Percentiles rank a stretch among this genome's conserved stretches.
Evolutionary conservation across 495 filamentous ascomycete species (phyloP).

Genomic region (Aspergillus conjunctus): DNA sequence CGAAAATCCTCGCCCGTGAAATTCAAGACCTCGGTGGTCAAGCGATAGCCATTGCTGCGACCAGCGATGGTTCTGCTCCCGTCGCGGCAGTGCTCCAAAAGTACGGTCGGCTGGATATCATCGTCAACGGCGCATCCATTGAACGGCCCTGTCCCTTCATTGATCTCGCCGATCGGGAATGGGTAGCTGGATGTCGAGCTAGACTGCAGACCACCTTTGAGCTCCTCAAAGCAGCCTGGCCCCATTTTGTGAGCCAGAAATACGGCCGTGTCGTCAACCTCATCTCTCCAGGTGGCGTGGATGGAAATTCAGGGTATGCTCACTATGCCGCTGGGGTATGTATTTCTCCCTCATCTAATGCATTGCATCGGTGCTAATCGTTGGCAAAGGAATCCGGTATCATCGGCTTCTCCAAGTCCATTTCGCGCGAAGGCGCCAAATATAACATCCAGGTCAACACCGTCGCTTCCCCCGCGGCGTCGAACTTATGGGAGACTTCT

Average conservation of each 20-base stretch:
- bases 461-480: conserved; percentile 95
- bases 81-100: conserved; percentile 90
- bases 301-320: conserved; percentile 97
- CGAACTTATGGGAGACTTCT: conserved; percentile 90
- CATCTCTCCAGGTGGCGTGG: conserved; percentile 93
- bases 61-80: conserved; percentile 86
- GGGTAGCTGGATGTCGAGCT: conserved; percentile 88
- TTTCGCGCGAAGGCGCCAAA: conserved; percentile 91
- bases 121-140: conserved; percentile 97
- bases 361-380: neutral
- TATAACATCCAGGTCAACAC: conserved; percentile 99
- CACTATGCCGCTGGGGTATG: conserved; percentile 89
- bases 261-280: conserved; percentile 97
- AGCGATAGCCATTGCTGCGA: conserved; percentile 88
- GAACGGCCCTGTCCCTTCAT: conserved; percentile 94
- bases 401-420: conserved; percentile 87
- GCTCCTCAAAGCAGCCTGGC: conserved; percentile 96
- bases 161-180: conserved; percentile 93
- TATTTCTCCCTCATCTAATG: conserved; percentile 5
- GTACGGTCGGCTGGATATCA: conserved; percentile 88
- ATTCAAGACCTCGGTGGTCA: conserved; percentile 87
- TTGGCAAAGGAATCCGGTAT: conserved; percentile 75
- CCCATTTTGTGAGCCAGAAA: conserved; percentile 96
- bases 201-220: conserved; percentile 95
- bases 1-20: conserved; percentile 83